These are phyloP conservation scores for Colletotrichum chlorophyti DNA, from an alignment of 2,329 filamentous ascomycete species.

Conservation along the genomic window DNA sequence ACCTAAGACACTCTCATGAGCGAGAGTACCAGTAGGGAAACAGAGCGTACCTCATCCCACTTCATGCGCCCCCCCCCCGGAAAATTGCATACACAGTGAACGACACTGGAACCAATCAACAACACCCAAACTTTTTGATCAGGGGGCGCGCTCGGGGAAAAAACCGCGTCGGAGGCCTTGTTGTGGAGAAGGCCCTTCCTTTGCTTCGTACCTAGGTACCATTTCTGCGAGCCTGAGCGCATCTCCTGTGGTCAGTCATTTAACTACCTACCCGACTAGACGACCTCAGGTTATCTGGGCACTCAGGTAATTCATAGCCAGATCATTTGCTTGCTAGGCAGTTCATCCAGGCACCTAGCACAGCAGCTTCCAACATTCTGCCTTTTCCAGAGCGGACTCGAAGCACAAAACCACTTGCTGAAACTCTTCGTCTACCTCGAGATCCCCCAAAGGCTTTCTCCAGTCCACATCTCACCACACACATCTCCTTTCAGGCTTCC, in stretches of 20 bases:
- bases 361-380: too few relatives aligned
- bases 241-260: not conserved
- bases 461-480: not conserved
- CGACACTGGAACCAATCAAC: conserved; percentile 13
- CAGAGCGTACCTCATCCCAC: too few relatives aligned
- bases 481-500: not conserved
- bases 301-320: not conserved
- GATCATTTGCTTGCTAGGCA: not conserved
- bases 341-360: too few relatives aligned
- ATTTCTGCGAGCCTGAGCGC: conserved; percentile 1
- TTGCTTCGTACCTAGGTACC: too few relatives aligned
- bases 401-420: too few relatives aligned
- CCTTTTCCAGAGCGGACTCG: too few relatives aligned
- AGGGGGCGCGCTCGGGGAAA: conserved; percentile 14
- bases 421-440: not conserved
- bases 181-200: too few relatives aligned
- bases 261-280: too few relatives aligned
- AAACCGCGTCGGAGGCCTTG: conserved; percentile 4
- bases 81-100: not conserved
- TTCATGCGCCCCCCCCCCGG: not conserved
- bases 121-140: not conserved
- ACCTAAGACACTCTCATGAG: too few relatives aligned
- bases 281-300: not conserved
- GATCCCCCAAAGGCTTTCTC: too few relatives aligned
- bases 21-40: too few relatives aligned